Evolutionary conservation across 768 basidiomycete genomes (phyloP).

Genomic region (Boletus speciosus): DNA sequence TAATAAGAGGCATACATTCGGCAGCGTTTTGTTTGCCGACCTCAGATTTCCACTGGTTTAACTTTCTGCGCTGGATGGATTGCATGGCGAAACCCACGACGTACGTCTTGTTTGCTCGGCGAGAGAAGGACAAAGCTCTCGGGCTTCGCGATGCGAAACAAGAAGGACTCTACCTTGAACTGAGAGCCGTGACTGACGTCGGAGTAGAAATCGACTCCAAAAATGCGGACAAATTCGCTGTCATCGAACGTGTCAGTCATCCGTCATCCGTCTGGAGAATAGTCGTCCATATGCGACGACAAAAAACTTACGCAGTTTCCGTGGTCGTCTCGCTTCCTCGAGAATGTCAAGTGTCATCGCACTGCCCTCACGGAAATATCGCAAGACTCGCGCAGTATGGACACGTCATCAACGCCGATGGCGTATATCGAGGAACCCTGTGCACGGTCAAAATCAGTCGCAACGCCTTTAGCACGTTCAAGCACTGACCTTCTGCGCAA

Average conservation of each 20-base stretch:
- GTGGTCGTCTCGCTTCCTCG: constrained; percentile 76
- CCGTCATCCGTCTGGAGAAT: neutral
- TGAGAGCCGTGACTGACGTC: constrained; percentile 94
- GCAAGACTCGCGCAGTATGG: constrained; percentile 53
- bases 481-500: constrained; percentile 63
- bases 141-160: constrained; percentile 96
- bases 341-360: constrained; percentile 74
- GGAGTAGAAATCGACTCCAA: constrained; percentile 95
- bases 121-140: constrained; percentile 90
- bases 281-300: neutral
- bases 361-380: constrained; percentile 63
- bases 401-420: constrained; percentile 56
- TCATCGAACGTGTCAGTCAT: neutral
- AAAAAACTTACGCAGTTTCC: constrained; percentile 72
- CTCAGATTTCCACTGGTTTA: constrained; percentile 37
- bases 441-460: neutral
- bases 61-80: neutral
- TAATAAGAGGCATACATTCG: constrained; percentile 91
- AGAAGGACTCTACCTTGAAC: constrained; percentile 98
- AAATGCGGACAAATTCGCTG: constrained; percentile 96
- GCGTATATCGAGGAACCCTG: constrained; percentile 76
- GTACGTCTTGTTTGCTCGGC: constrained; percentile 83
- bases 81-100: neutral
- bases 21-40: constrained; percentile 96
- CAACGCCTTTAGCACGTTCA: neutral